Conservation (phyloP, 768 basidiomycete genomes). For the Chalciporus pseudorubinellus region DNA sequence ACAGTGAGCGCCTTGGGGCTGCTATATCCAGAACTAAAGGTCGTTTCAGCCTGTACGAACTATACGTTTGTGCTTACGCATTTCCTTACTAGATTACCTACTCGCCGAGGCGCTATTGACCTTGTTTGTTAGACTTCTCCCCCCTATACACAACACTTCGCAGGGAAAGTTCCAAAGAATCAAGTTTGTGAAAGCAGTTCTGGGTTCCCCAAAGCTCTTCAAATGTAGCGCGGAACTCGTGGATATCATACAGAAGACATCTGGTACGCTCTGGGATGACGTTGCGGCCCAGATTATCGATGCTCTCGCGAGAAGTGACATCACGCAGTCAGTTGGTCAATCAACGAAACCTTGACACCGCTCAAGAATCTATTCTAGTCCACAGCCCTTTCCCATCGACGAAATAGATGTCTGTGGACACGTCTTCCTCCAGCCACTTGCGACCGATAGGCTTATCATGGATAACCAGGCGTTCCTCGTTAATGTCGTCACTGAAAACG, state of each 20-base stretch:
- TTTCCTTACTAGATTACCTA: conserved; percentile 45
- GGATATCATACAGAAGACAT: conserved; percentile 40
- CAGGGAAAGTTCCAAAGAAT: conserved; percentile 38
- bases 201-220: conserved; percentile 39
- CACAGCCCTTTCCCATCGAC: conserved; percentile 54
- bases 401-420: conserved; percentile 38
- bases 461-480: conserved; percentile 51
- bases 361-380: conserved; percentile 36
- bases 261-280: conserved; percentile 51
- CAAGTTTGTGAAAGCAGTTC: conserved; percentile 52
- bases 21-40: conserved; percentile 50
- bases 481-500: conserved; percentile 39
- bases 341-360: neutral
- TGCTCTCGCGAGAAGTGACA: conserved; percentile 42
- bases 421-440: conserved; percentile 35
- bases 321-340: conserved; percentile 44
- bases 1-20: conserved; percentile 46
- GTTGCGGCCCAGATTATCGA: conserved; percentile 47
- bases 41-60: conserved; percentile 15
- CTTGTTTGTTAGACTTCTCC: conserved; percentile 55
- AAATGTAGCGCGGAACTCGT: conserved; percentile 39
- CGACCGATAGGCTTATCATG: conserved; percentile 47
- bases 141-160: conserved; percentile 38
- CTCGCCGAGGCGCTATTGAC: conserved; percentile 56
- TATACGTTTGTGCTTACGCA: neutral